Base-by-base conservation (phyloP, 257 asterid genomes). In the Ilex asprella region DNA sequence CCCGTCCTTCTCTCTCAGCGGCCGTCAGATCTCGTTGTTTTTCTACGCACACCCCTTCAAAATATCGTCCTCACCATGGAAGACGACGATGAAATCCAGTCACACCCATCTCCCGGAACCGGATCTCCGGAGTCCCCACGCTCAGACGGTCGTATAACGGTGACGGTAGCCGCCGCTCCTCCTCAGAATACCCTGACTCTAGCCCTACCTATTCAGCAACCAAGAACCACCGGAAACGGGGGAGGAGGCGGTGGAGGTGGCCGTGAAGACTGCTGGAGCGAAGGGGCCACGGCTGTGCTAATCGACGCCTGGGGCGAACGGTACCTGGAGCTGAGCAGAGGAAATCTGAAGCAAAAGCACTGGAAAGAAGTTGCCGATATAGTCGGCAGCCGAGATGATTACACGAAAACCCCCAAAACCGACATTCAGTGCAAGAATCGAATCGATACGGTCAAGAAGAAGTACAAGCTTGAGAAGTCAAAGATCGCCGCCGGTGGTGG, bases 251-350 rank as follows among this genome's bases (percentile, higher is more conserved):
- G 72, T 0, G 65, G 74, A 1, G 77, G 78, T 8, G 82, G 82
- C 13, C 56, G 98, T 5, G 98, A 91, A 76, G 97, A 91, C 54
- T 88, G 98, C 78, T 91, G 98, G 98, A 86, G 91, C 76, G 98
- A 91, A 68, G 94, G 72, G 13, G 97, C 97, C 13, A 87, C 96
- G 51, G 81, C 75, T 21, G 83, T 84, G 62, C 66, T 85, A 11
- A 86, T 88, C 71, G 96, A 82, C 8, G 91, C 97, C 9, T 91
- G 96, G 97, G 98, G 96, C 10, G 92, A 83, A 14, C 62, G 95
- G 64, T 91, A 83, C 60, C 9, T 91, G 70, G 96, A 91, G 73
- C 67, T 91, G 57, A 91, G 88, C 76, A 75, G 96, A 1, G 97
- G 97, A 5, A 91, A 91, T 71, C 87, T 91, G 57, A 86, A 84